Conservation (phyloP, 176 grass and related monocot species). For the Lolium rigidum region DNA sequence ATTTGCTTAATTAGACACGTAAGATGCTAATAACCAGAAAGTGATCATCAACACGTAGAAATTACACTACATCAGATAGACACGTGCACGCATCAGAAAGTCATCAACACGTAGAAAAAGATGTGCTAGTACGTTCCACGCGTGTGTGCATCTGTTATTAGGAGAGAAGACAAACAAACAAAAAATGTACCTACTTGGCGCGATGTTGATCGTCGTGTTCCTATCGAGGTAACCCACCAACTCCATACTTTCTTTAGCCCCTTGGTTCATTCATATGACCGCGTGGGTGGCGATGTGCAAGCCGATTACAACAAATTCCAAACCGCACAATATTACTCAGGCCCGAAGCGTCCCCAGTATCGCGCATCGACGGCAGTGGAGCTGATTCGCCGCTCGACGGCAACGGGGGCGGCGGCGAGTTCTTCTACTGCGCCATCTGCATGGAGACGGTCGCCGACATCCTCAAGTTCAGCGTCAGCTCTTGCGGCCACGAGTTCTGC, state of each 20-base stretch:
- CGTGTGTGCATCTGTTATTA: too few relatives aligned
- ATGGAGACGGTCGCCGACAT: background rate
- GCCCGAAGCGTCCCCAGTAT: background rate
- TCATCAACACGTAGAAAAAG: too few relatives aligned
- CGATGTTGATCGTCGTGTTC: background rate
- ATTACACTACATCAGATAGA: too few relatives aligned
- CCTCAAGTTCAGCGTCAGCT: background rate
- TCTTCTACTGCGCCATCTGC: conserved; percentile 8
- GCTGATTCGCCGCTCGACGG: background rate
- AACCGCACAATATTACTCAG: background rate
- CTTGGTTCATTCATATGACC: background rate
- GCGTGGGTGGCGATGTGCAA: background rate
- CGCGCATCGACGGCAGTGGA: background rate
- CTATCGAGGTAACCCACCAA: background rate
- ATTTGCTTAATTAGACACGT: too few relatives aligned
- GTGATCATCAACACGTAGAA: too few relatives aligned
- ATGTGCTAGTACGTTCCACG: too few relatives aligned
- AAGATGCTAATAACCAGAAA: too few relatives aligned
- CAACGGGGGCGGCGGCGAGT: background rate
- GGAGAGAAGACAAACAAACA: too few relatives aligned
- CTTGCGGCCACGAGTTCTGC: background rate
- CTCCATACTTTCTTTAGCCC: background rate
- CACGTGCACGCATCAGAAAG: too few relatives aligned
- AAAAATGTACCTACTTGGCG: too few relatives aligned
- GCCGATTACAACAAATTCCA: background rate